Conservation (phyloP, 305 asterid species). For the Ilex paraguariensis region DNA sequence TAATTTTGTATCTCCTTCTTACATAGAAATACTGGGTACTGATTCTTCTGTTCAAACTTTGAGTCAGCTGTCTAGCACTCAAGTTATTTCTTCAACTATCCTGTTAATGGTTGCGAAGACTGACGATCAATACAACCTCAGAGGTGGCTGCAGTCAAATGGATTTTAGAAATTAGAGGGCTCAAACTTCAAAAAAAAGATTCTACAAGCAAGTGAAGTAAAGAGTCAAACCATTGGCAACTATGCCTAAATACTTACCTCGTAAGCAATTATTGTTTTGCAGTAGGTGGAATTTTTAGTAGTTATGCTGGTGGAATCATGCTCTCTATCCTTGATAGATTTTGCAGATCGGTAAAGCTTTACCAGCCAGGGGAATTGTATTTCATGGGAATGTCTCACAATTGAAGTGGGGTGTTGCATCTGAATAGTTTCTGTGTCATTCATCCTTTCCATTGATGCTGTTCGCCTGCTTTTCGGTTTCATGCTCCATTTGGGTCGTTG, state of each 20-base stretch:
- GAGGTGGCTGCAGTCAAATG: constrained; percentile 42
- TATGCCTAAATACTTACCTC: constrained; percentile 19
- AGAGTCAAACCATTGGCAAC: no score
- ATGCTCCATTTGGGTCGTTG: constrained; percentile 47
- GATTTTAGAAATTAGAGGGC: constrained; percentile 19
- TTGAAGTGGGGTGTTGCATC: neutral
- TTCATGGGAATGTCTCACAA: constrained; percentile 23
- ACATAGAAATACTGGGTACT: no score
- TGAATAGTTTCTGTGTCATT: neutral
- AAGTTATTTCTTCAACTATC: neutral
- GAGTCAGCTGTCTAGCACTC: no score
- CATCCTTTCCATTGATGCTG: constrained; percentile 39
- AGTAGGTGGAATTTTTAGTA: constrained; percentile 25
- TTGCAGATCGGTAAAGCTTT: constrained; percentile 34
- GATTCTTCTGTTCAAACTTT: no score
- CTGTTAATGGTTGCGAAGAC: constrained; percentile 9
- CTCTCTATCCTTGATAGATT: constrained; percentile 26
- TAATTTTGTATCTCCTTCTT: no score
- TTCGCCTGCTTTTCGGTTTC: constrained; percentile 35
- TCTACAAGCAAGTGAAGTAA: constrained; percentile 5
- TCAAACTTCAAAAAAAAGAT: constrained; percentile 7
- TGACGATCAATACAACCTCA: constrained; percentile 38
- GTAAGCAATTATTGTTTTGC: constrained; percentile 20
- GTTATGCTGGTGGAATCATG: constrained; percentile 22
- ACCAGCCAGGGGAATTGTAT: constrained; percentile 44